Evolutionary conservation across 2,329 filamentous ascomycete species (phyloP).

Genomic region (Botryotinia narcissicola): DNA sequence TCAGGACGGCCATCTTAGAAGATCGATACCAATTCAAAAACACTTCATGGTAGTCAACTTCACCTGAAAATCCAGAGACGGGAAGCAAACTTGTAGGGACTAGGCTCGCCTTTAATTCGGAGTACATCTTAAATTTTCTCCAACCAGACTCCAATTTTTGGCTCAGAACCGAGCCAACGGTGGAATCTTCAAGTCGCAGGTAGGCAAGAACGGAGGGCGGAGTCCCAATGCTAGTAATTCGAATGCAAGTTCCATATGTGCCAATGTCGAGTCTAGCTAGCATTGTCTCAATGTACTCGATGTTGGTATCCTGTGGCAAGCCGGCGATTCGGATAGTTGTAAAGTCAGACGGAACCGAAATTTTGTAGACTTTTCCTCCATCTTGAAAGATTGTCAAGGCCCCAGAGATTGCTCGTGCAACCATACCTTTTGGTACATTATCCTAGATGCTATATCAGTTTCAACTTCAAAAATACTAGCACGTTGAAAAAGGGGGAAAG

Average conservation of each 20-base stretch:
- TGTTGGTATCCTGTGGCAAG: conserved; percentile 23
- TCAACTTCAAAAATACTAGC: background rate
- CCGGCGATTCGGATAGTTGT: conserved; percentile 30
- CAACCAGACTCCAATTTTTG: background rate
- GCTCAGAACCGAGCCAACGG: background rate
- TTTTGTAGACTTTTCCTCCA: conserved; percentile 29
- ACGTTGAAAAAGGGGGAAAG: too few species aligned
- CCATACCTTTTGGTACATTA: background rate
- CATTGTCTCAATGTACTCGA: conserved; percentile 22
- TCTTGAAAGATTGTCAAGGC: conserved; percentile 28
- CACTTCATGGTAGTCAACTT: background rate
- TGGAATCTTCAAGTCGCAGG: background rate
- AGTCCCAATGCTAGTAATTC: conserved; percentile 9
- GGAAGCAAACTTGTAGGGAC: background rate
- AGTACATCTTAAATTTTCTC: background rate
- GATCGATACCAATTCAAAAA: background rate
- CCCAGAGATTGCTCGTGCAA: conserved; percentile 30
- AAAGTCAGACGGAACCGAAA: conserved; percentile 33
- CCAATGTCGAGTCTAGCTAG: conserved; percentile 26
- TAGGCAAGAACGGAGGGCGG: background rate
- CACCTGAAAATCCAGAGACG: background rate
- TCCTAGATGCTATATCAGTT: background rate
- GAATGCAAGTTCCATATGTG: conserved; percentile 20
- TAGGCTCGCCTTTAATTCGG: background rate
- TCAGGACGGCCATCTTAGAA: background rate